These are phyloP conservation scores for Rubroboletus satanas DNA, from an alignment of 768 basidiomycete genomes.

Conservation along the genomic window DNA sequence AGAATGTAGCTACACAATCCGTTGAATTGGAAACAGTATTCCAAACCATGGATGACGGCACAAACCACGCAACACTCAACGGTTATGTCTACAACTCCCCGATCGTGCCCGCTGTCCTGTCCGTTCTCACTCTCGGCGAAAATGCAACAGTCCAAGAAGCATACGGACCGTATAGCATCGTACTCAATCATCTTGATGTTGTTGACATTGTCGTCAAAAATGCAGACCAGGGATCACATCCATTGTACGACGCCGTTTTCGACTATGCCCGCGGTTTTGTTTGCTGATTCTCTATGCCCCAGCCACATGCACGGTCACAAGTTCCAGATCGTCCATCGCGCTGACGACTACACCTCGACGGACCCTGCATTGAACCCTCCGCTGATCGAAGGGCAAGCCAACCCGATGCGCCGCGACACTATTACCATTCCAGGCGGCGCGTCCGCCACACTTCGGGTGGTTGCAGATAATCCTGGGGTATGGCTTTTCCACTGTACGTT, in stretches of 20 bases:
- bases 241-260: slow-evolving; percentile 56
- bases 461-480: slow-evolving; percentile 90
- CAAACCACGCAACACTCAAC: slow-evolving; percentile 79
- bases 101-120: slow-evolving; percentile 72
- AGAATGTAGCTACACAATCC: slow-evolving; percentile 49
- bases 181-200: slow-evolving; percentile 70
- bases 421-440: slow-evolving; percentile 66
- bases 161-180: slow-evolving; percentile 78
- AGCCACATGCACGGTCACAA: slow-evolving; percentile 93
- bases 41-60: slow-evolving; percentile 82
- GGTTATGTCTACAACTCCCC: slow-evolving; percentile 64
- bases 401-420: slow-evolving; percentile 93
- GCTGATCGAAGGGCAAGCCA: slow-evolving; percentile 68
- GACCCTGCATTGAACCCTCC: slow-evolving; percentile 81
- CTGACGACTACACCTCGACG: slow-evolving; percentile 62
- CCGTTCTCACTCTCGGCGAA: slow-evolving; percentile 68
- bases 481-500: slow-evolving; percentile 81
- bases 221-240: slow-evolving; percentile 70
- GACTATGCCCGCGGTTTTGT: neutral
- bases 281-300: slow-evolving; percentile 2
- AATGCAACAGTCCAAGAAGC: slow-evolving; percentile 64
- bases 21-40: slow-evolving; percentile 73
- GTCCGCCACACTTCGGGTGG: slow-evolving; percentile 70
- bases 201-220: slow-evolving; percentile 78
- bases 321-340: slow-evolving; percentile 74